Base-by-base conservation (phyloP, 768 basidiomycete species). In the Coprinopsis marcescibilis region DNA sequence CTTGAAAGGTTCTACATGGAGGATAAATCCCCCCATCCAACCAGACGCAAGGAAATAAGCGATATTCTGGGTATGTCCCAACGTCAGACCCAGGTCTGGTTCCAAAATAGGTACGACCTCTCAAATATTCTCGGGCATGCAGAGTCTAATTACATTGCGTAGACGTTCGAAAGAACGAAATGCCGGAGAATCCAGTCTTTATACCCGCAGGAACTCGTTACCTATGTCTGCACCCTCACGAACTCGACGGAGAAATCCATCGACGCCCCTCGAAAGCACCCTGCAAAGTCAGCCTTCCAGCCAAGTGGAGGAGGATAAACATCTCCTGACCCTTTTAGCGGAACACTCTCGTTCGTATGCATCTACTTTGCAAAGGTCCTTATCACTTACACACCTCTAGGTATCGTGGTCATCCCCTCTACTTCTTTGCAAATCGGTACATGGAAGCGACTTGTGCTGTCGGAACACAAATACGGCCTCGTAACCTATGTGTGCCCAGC, bases 31-130 rank as follows among this genome's bases (percentile, higher is more conserved):
- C 89, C 89, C 8, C 83, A 83, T 2, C 81, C 83, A 2, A 73
- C 75, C 10, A 74, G 80, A 40, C 72, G 89, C 34, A 77, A 79
- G 45, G 87, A 89, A 55, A 87, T 91, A 43, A 80, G 83, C 48
- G 76, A 81, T 20, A 62, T 77, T 46, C 70, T 91, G 3, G 85
- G 85, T 13, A 89, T 91, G 83, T 77, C 85, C 42, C 89, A 90
- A 64, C 80, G 87, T 29, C 89, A 90, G 69, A 89, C 85, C 0
- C 89, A 90, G 64, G 85, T 91, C 38, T 90, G 89, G 89, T 91
- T 89, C 56, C 88, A 91, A 61, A 90, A 91, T 59, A 72, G 88
- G 88, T 83, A 52, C 37, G 19, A 24, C 26, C 13, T 39, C 15
- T 32, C 27, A 7, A 17, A 11, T 19, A 19, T 19, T 37, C 35